phyloP scores from a whole-genome alignment of 1,139 yeast genomes.

The Suhomyces atakaporum region DNA sequence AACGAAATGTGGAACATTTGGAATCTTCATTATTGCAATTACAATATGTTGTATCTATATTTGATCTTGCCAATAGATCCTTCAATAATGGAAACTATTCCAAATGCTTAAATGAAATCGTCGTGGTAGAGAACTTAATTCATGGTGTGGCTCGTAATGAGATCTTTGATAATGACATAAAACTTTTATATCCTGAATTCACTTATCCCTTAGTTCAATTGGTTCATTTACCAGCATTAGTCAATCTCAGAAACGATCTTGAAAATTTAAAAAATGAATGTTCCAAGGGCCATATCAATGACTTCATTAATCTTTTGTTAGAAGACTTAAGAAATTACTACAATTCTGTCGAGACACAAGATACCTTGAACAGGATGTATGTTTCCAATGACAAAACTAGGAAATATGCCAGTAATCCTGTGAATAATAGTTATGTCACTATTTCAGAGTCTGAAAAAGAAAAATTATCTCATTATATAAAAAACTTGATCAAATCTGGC shows the following conservation, averaged over 20 bases:
- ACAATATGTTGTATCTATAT: slow-evolving; percentile 47
- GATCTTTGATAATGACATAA: slow-evolving; percentile 23
- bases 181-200: slow-evolving; percentile 45
- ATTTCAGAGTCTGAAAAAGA: slow-evolving; percentile 39
- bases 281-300: slow-evolving; percentile 64
- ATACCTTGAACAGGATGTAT: slow-evolving; percentile 55
- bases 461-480: slow-evolving; percentile 47
- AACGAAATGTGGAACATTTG: slow-evolving; percentile 61
- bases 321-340: slow-evolving; percentile 63
- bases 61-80: slow-evolving; percentile 55
- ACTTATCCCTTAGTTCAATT: slow-evolving; percentile 54
- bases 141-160: slow-evolving; percentile 46
- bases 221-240: slow-evolving; percentile 58
- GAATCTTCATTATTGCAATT: slow-evolving; percentile 71
- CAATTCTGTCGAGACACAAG: slow-evolving; percentile 47
- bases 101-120: slow-evolving; percentile 53
- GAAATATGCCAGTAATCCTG: slow-evolving; percentile 19
- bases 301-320: slow-evolving; percentile 56
- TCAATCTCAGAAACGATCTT: slow-evolving; percentile 53
- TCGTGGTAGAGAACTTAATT: slow-evolving; percentile 57
- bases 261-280: slow-evolving; percentile 56
- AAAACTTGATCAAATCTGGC: slow-evolving; percentile 63
- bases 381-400: slow-evolving; percentile 27
- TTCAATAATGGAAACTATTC: slow-evolving; percentile 42
- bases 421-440: slow-evolving; percentile 33